Conservation (phyloP, 139 green algal species). For the Mychonastes homosphaera region DNA sequence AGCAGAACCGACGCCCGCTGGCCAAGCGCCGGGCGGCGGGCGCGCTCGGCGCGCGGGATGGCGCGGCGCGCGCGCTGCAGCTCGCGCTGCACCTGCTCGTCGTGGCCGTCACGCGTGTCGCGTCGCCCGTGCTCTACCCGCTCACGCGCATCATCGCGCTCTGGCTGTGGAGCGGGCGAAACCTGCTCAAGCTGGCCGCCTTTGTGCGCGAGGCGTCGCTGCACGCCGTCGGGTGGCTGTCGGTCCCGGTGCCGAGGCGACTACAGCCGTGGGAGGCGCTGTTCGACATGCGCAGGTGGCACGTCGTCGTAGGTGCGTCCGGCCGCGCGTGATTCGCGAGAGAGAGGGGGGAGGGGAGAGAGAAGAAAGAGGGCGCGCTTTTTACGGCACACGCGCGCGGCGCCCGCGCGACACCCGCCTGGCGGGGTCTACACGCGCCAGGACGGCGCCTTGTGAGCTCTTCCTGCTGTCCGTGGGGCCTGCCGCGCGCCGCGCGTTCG, state of each 20-base stretch:
- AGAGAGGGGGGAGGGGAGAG: neutral
- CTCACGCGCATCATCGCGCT: too few relatives aligned
- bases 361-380: neutral
- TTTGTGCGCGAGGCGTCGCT: conserved; percentile 28
- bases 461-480: neutral
- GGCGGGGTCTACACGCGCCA: neutral
- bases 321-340: neutral
- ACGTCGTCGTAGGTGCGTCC: conserved; percentile 48
- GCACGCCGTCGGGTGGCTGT: conserved; percentile 41
- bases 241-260: conserved; percentile 10
- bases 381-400: too few relatives aligned
- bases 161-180: conserved; percentile 28
- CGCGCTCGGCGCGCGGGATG: too few relatives aligned
- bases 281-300: conserved; percentile 45
- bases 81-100: too few relatives aligned
- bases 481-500: neutral
- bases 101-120: too few relatives aligned
- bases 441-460: neutral
- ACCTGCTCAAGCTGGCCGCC: conserved; percentile 21
- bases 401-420: too few relatives aligned
- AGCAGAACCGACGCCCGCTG: too few relatives aligned
- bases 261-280: conserved; percentile 24
- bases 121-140: too few relatives aligned
- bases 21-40: too few relatives aligned
- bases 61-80: too few relatives aligned